phyloP scores from a whole-genome alignment of 192 early-diverging fungal species.

The Phlyctochytrium arcticum region DNA sequence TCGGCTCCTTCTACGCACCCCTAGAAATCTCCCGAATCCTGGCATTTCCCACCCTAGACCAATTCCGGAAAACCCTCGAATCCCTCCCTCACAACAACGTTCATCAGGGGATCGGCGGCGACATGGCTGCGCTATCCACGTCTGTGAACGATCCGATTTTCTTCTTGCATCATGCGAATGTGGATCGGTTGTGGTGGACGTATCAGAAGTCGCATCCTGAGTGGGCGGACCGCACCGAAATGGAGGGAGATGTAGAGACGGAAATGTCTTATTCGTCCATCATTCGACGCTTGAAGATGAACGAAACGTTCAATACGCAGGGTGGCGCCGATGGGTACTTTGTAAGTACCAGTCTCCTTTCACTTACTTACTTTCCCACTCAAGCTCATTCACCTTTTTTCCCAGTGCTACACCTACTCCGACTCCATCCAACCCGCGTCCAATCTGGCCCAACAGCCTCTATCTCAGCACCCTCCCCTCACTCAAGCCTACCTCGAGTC shows the following conservation, averaged over 20 bases:
- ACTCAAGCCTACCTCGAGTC: not conserved
- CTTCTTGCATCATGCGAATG: slow-evolving; percentile 40
- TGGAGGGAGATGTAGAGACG: not conserved
- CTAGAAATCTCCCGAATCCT: slow-evolving; percentile 17
- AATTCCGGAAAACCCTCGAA: slow-evolving; percentile 22
- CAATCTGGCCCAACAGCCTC: too few relatives aligned
- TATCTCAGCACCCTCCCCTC: not conserved
- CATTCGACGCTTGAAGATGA: not conserved
- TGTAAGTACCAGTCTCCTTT: not conserved
- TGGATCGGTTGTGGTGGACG: slow-evolving; percentile 36
- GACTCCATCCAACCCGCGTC: slow-evolving; percentile 7
- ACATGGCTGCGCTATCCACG: not conserved
- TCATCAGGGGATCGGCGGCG: slow-evolving; percentile 25
- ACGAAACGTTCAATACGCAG: not conserved
- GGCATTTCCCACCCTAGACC: slow-evolving; percentile 8
- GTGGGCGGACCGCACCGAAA: slow-evolving; percentile 3
- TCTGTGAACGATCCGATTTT: slow-evolving; percentile 37
- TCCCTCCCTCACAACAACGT: slow-evolving; percentile 29
- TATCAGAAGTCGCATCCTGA: slow-evolving; percentile 24
- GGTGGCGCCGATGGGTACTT: slow-evolving; percentile 1
- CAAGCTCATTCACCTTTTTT: too few relatives aligned
- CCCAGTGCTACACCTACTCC: slow-evolving; percentile 19
- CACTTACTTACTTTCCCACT: too few relatives aligned
- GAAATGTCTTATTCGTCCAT: not conserved
- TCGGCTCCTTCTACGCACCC: slow-evolving; percentile 17